A percentile compares a stretch with the other conserved stretches of the same genome.
Evolutionary conservation across 768 basidiomycete species (phyloP).

Genomic region (Roridomyces roridus): DNA sequence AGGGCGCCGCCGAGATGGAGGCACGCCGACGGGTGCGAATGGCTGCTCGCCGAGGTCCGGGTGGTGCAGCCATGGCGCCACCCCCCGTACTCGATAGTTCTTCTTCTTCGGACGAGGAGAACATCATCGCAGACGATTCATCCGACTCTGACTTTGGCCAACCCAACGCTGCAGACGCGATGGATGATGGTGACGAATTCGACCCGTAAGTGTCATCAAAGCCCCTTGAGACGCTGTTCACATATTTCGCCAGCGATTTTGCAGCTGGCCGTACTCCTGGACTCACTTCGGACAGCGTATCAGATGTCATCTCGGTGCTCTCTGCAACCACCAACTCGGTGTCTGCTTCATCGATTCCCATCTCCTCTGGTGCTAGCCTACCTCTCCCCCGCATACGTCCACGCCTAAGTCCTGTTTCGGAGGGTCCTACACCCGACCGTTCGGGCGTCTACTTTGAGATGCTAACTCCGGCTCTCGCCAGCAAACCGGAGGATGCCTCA

Average conservation of each 20-base stretch:
- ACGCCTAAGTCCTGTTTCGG: conserved; percentile 70
- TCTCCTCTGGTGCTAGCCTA: conserved; percentile 45
- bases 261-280: conserved; percentile 60
- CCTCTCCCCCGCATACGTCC: conserved; percentile 42
- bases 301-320: conserved; percentile 65
- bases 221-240: background rate
- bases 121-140: conserved; percentile 51
- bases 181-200: conserved; percentile 76
- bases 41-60: conserved; percentile 61
- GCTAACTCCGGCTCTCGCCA: conserved; percentile 47
- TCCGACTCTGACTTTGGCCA: conserved; percentile 57
- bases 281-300: conserved; percentile 63
- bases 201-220: conserved; percentile 66
- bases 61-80: conserved; percentile 39
- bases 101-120: conserved; percentile 62
- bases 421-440: conserved; percentile 45
- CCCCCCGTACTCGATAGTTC: conserved; percentile 53
- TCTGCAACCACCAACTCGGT: conserved; percentile 59
- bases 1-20: conserved; percentile 88
- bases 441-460: conserved; percentile 62
- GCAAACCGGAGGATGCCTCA: conserved; percentile 17
- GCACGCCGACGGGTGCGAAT: conserved; percentile 69
- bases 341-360: conserved; percentile 59
- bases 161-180: conserved; percentile 49
- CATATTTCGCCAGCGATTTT: conserved; percentile 63